phyloP scores from a whole-genome alignment of 2,329 filamentous ascomycete species.

The Daldinia sp. region DNA sequence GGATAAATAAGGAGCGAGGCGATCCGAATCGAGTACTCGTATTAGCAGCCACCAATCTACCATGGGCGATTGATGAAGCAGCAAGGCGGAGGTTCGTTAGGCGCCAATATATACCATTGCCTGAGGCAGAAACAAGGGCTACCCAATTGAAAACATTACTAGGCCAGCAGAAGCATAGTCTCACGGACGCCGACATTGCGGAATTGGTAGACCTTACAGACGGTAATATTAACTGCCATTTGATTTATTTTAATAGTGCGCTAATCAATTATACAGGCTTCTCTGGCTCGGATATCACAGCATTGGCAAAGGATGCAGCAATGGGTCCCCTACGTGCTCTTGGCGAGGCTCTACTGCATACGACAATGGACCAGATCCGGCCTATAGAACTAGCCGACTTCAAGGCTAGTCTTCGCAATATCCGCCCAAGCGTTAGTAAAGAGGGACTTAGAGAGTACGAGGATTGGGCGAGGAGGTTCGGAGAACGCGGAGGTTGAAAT shows the following conservation, averaged over 20 bases:
- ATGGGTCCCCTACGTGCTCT: conserved; percentile 94
- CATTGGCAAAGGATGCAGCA: conserved; percentile 94
- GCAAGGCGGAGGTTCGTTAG: conserved; percentile 89
- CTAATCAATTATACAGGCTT: conserved; percentile 69
- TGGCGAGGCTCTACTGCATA: conserved; percentile 87
- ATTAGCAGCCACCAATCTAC: conserved; percentile 92
- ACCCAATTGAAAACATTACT: conserved; percentile 81
- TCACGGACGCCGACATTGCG: conserved; percentile 76
- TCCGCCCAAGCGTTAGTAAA: conserved; percentile 88
- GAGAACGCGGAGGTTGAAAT: conserved; percentile 81
- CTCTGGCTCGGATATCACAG: conserved; percentile 95
- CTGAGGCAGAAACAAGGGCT: conserved; percentile 82
- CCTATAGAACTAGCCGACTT: conserved; percentile 88
- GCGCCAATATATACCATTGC: conserved; percentile 93
- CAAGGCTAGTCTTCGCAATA: conserved; percentile 80
- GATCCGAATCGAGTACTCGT: conserved; percentile 91
- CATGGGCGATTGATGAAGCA: conserved; percentile 98
- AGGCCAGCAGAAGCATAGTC: conserved; percentile 84
- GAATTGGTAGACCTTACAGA: conserved; percentile 82
- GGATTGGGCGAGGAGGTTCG: conserved; percentile 92
- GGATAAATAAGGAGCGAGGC: conserved; percentile 70
- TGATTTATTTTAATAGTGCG: conserved; percentile 9
- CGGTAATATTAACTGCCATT: conserved; percentile 59
- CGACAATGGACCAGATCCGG: conserved; percentile 93
- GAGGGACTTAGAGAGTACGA: conserved; percentile 88